A percentile compares a stretch with the other conserved stretches of the same genome.
Conservation (phyloP, 495 filamentous ascomycete genomes). For the Aspergillus baeticus region DNA sequence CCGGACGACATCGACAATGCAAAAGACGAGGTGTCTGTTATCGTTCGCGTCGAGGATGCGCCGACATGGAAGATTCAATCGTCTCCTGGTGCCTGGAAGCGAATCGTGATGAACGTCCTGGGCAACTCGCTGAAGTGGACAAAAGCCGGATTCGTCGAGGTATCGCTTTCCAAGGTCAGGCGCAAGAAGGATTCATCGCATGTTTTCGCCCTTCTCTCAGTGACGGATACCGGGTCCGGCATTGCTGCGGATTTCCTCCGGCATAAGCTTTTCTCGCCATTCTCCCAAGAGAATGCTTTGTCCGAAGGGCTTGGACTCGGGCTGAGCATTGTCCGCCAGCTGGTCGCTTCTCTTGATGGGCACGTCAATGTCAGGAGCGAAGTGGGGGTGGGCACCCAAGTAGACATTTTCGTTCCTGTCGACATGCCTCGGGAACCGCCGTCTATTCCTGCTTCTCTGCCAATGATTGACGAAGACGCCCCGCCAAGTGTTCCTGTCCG, state of each 20-base stretch:
- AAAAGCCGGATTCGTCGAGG: conserved; percentile 54
- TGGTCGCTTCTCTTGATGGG: conserved; percentile 59
- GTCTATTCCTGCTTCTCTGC: background rate
- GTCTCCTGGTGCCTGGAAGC: conserved; percentile 60
- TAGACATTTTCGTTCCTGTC: conserved; percentile 53
- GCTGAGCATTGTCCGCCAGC: conserved; percentile 65
- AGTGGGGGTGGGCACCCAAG: conserved; percentile 56
- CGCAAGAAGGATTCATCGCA: conserved; percentile 15
- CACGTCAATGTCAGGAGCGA: conserved; percentile 59
- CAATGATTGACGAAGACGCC: background rate
- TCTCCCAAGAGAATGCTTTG: conserved; percentile 67
- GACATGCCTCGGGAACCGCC: conserved; percentile 15
- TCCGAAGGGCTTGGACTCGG: conserved; percentile 67
- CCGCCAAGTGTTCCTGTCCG: background rate
- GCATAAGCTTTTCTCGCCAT: conserved; percentile 65
- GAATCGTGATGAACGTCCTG: conserved; percentile 70
- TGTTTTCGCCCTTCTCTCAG: conserved; percentile 38
- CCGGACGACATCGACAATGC: background rate
- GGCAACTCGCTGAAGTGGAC: conserved; percentile 74
- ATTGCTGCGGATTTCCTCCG: conserved; percentile 66
- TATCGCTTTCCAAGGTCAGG: conserved; percentile 45
- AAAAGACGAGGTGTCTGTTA: conserved; percentile 30
- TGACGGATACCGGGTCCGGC: conserved; percentile 67
- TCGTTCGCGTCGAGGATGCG: conserved; percentile 54
- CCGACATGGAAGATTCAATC: conserved; percentile 54